Conservation (phyloP, 2,329 filamentous ascomycete species). For the Verticillium klebahnii region DNA sequence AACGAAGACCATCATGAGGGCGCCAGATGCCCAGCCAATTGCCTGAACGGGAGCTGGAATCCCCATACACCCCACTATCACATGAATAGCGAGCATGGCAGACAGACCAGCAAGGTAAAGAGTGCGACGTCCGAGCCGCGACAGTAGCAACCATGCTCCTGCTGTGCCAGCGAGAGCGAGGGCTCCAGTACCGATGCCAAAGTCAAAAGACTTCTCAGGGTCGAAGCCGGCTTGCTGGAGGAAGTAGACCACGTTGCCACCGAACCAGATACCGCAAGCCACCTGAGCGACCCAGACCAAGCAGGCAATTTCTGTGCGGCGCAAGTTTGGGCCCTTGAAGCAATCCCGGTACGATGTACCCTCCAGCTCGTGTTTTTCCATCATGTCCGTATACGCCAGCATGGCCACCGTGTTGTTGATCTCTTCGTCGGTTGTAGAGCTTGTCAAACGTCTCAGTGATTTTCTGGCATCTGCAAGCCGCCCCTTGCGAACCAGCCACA, state of each 20-base stretch:
- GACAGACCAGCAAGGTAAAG: conserved; percentile 35
- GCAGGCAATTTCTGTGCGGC: conserved; percentile 39
- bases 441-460: conserved; percentile 22
- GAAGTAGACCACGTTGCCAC: conserved; percentile 39
- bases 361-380: conserved; percentile 1
- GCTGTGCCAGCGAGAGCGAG: conserved; percentile 36
- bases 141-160: background rate
- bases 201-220: conserved; percentile 29
- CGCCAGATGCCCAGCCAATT: background rate
- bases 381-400: background rate
- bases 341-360: conserved; percentile 32
- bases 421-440: background rate
- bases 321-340: conserved; percentile 41
- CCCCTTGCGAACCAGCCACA: conserved; percentile 34
- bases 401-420: background rate
- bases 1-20: background rate
- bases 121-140: conserved; percentile 29
- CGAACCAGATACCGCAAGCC: conserved; percentile 32
- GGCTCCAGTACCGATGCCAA: conserved; percentile 35
- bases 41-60: background rate
- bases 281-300: conserved; percentile 36
- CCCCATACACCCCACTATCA: conserved; percentile 36
- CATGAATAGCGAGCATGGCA: conserved; percentile 29
- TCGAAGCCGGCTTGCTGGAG: conserved; percentile 39
- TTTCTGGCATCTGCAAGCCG: conserved; percentile 24